Conservation (phyloP, 129 eudicot genomes). For the Flaveria bidentis region DNA sequence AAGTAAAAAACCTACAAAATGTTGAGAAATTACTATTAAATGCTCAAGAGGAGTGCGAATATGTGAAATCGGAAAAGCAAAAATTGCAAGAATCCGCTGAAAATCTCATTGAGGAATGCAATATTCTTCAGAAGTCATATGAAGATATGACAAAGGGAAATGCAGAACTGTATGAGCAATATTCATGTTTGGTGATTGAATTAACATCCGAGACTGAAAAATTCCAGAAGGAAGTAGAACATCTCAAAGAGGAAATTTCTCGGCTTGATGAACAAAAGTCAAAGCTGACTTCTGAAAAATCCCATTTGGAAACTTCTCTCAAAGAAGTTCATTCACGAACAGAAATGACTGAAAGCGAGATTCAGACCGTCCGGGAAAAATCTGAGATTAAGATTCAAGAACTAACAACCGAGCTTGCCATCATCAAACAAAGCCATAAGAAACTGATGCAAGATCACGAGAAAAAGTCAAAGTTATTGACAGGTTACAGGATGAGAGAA, state of each 20-base stretch:
- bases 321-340: slow-evolving; percentile 38
- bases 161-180: slow-evolving; percentile 42
- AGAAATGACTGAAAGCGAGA: slow-evolving; percentile 39
- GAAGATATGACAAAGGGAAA: slow-evolving; percentile 53
- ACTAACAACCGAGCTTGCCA: slow-evolving; percentile 42
- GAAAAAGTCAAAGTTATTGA: slow-evolving; percentile 45
- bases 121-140: slow-evolving; percentile 45
- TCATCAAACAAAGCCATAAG: slow-evolving; percentile 38
- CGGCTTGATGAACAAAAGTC: slow-evolving; percentile 48
- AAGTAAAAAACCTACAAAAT: slow-evolving; percentile 43
- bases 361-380: slow-evolving; percentile 38
- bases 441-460: slow-evolving; percentile 46
- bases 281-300: slow-evolving; percentile 42
- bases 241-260: slow-evolving; percentile 44
- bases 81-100: slow-evolving; percentile 52
- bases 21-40: slow-evolving; percentile 29
- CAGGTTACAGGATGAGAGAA: slow-evolving; percentile 55
- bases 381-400: slow-evolving; percentile 45
- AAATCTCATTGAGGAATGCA: slow-evolving; percentile 46
- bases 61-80: slow-evolving; percentile 44
- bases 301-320: slow-evolving; percentile 49
- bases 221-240: slow-evolving; percentile 49
- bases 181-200: slow-evolving; percentile 43
- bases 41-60: slow-evolving; percentile 55
- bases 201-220: slow-evolving; percentile 48